phyloP scores from a whole-genome alignment of 2,329 filamentous ascomycete genomes.

The Neocatenulostroma microsporum region DNA sequence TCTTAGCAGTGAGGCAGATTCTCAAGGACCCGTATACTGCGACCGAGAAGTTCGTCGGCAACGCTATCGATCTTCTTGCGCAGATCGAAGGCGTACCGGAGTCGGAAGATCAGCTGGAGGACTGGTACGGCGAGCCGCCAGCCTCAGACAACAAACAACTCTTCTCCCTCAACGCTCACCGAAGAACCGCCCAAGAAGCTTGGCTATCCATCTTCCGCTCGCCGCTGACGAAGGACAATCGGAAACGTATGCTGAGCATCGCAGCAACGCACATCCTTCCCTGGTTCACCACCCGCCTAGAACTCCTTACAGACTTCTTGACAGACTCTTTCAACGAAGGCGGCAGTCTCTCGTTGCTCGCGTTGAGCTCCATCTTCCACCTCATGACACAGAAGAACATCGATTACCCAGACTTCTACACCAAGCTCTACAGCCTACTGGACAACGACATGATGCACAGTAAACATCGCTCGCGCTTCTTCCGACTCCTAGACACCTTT shows the following conservation, averaged over 20 bases:
- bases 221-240: slow-evolving; percentile 61
- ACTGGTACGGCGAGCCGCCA: slow-evolving; percentile 59
- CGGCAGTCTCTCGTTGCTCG: slow-evolving; percentile 77
- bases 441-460: slow-evolving; percentile 83
- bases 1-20: slow-evolving; percentile 60
- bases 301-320: slow-evolving; percentile 89
- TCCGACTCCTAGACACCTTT: slow-evolving; percentile 86
- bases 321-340: slow-evolving; percentile 88
- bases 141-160: slow-evolving; percentile 40
- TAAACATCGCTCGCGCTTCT: slow-evolving; percentile 87
- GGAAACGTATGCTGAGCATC: slow-evolving; percentile 67
- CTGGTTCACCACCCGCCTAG: slow-evolving; percentile 73
- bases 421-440: slow-evolving; percentile 86
- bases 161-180: slow-evolving; percentile 61
- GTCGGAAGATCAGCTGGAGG: slow-evolving; percentile 56
- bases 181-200: slow-evolving; percentile 72
- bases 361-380: slow-evolving; percentile 88
- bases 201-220: slow-evolving; percentile 73
- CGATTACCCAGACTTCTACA: slow-evolving; percentile 77
- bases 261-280: slow-evolving; percentile 74
- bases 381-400: slow-evolving; percentile 89
- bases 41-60: slow-evolving; percentile 43
- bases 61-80: slow-evolving; percentile 55
- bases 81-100: slow-evolving; percentile 64
- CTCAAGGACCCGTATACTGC: slow-evolving; percentile 16